A percentile compares a stretch with the other conserved stretches of the same genome.
phyloP scores from a whole-genome alignment of 2,329 filamentous ascomycete genomes.

The Corinectria fuckeliana region DNA sequence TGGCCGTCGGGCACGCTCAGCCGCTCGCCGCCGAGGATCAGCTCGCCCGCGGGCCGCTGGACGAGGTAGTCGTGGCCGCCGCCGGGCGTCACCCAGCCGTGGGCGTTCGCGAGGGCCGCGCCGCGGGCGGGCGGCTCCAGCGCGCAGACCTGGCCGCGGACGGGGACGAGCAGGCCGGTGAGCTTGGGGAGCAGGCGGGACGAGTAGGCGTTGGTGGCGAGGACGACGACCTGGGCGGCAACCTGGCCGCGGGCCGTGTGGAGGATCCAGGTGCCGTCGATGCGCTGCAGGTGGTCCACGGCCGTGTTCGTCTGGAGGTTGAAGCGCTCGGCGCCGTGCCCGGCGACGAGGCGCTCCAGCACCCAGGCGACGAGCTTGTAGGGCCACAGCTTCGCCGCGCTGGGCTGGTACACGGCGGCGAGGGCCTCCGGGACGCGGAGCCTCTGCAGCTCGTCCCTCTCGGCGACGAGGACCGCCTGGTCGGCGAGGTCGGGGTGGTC shows the following conservation, averaged over 20 bases:
- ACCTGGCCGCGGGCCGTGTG: conserved; percentile 74
- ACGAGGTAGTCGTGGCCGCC: conserved; percentile 77
- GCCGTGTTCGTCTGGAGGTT: conserved; percentile 80
- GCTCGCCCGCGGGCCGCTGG: conserved; percentile 66
- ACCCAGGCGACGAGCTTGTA: conserved; percentile 83
- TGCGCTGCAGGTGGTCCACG: conserved; percentile 56
- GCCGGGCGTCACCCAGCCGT: conserved; percentile 61
- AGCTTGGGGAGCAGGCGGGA: conserved; percentile 75
- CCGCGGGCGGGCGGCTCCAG: conserved; percentile 60
- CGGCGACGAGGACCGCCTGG: conserved; percentile 50
- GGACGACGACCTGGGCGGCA: conserved; percentile 66
- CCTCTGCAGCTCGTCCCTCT: conserved; percentile 50
- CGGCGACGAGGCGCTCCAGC: conserved; percentile 62
- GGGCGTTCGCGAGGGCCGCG: conserved; percentile 59
- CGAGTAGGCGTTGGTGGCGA: conserved; percentile 87
- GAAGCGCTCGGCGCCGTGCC: conserved; percentile 53
- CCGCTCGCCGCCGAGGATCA: conserved; percentile 77
- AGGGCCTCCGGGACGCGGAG: conserved; percentile 63
- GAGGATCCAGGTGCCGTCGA: conserved; percentile 60
- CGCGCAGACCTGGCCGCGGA: conserved; percentile 75
- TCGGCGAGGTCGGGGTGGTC: conserved; percentile 64
- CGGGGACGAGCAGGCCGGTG: conserved; percentile 75
- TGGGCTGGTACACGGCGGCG: conserved; percentile 68
- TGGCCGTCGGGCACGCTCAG: conserved; percentile 54
- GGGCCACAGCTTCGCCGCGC: conserved; percentile 77